Conservation (phyloP, 306 rosid genomes). For the Quercus engelmannii region DNA sequence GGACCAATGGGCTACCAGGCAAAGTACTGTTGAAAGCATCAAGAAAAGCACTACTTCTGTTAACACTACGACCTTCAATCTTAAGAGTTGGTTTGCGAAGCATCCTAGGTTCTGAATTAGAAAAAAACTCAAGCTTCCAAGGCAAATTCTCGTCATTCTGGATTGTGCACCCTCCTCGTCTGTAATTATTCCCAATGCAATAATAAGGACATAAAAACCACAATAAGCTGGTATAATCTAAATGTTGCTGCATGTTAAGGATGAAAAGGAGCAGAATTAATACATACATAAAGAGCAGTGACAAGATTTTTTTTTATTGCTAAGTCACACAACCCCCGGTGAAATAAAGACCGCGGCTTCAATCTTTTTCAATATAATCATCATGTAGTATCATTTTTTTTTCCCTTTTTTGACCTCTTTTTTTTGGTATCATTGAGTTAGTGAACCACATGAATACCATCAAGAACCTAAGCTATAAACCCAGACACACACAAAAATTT, state of each 20-base stretch:
- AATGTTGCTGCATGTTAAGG: not conserved
- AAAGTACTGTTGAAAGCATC: slow-evolving; percentile 4
- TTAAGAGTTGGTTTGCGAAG: slow-evolving; percentile 3
- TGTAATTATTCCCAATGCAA: slow-evolving; percentile 38
- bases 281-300: not conserved
- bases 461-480: not conserved
- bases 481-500: not conserved
- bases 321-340: too few species aligned
- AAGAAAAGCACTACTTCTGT: slow-evolving; percentile 2
- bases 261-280: not conserved
- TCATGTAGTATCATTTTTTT: too few species aligned
- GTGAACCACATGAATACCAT: not conserved
- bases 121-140: not conserved
- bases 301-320: not conserved
- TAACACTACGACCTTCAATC: slow-evolving; percentile 3
- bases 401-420: too few species aligned
- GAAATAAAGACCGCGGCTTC: too few species aligned
- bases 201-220: not conserved
- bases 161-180: slow-evolving; percentile 34
- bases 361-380: too few species aligned
- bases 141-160: slow-evolving; percentile 22
- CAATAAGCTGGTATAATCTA: not conserved
- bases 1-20: slow-evolving; percentile 4
- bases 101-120: not conserved
- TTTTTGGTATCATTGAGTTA: not conserved